Conservation (phyloP, 768 basidiomycete genomes). For the Amanita thiersii region DNA sequence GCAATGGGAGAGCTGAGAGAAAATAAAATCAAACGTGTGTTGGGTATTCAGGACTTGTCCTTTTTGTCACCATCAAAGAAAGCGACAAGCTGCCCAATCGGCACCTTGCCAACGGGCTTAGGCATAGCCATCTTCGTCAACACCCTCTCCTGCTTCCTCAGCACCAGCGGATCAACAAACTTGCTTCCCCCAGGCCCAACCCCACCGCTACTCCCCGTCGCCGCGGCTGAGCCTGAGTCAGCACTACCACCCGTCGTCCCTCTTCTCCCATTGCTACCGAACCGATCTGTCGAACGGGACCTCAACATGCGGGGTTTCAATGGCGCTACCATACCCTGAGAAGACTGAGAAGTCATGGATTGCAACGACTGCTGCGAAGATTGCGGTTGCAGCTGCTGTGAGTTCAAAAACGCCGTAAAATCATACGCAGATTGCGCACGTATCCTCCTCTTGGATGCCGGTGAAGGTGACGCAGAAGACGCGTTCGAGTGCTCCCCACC, state of each 20-base stretch:
- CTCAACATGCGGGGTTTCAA: conserved; percentile 27
- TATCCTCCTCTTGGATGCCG: conserved; percentile 24
- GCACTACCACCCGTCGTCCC: conserved; percentile 4
- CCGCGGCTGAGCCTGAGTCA: background rate
- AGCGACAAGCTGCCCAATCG: conserved; percentile 73
- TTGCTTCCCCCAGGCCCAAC: conserved; percentile 26
- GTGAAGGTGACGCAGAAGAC: conserved; percentile 17
- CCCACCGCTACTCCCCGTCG: conserved; percentile 17
- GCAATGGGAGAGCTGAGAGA: too few relatives aligned
- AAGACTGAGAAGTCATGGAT: conserved; percentile 14
- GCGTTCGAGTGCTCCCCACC: conserved; percentile 18
- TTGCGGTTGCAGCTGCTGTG: conserved; percentile 18
- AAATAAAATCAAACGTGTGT: background rate
- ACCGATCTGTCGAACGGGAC: conserved; percentile 33
- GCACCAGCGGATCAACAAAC: conserved; percentile 73
- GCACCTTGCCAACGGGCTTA: conserved; percentile 50
- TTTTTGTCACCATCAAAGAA: conserved; percentile 63
- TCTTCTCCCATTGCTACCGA: conserved; percentile 10
- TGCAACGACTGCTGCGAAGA: conserved; percentile 13
- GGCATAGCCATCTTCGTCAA: conserved; percentile 36
- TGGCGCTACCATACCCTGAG: conserved; percentile 20
- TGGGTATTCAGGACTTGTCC: conserved; percentile 7
- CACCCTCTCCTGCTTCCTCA: conserved; percentile 57
- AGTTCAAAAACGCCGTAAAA: conserved; percentile 27
- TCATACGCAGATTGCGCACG: conserved; percentile 59